Base-by-base conservation (phyloP, 1,139 yeast genomes). In the Geotrichum restrictum region DNA sequence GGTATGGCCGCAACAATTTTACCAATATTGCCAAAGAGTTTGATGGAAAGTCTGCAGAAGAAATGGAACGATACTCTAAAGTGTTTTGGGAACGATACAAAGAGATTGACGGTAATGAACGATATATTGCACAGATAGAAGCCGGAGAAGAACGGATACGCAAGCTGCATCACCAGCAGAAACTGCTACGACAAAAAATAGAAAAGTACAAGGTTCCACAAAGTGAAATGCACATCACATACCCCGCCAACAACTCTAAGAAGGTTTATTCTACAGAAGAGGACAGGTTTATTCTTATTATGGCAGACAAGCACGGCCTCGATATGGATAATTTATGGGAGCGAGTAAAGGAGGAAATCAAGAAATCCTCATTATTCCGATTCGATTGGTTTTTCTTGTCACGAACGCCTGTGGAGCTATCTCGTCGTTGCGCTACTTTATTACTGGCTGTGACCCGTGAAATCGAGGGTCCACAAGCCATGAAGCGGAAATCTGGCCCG, bases 301-400 rank as follows among this genome's bases (percentile, higher is more conserved):
- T 83, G 61, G 86, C 88, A 6, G 79, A 88, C 67, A 85, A 85
- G 60, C 78, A 83, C 60, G 99, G 99, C 0, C 73, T 93, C n/a
- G 80, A 83, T 60, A 75, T 83, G 42, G 91, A 86, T 36, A 79
- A 83, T 59, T 74, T 93, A 45, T 84, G 80, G 63, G 96, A 91
- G 59, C 80, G 78, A 62, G 80, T 93, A 44, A 86, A 88, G 60
- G 85, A 85, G 56, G 96, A 89, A 52, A 84, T 91, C 31, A 71
- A 79, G 58, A 74, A 74, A 34, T 83, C 91, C 54, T 89, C 88
- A 48, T 68, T 86, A 52, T 93, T 93, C 73, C 76, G 80, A 45
- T 93, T 89, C 66, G 96, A 93, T 64, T 93, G 97, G 95, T 93
- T 82, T 66, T 80, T 94, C 65, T 75, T 80, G 56, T 87, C 97